Base-by-base conservation (phyloP, 805 yeast species). In the Metschnikowia cubensis region DNA sequence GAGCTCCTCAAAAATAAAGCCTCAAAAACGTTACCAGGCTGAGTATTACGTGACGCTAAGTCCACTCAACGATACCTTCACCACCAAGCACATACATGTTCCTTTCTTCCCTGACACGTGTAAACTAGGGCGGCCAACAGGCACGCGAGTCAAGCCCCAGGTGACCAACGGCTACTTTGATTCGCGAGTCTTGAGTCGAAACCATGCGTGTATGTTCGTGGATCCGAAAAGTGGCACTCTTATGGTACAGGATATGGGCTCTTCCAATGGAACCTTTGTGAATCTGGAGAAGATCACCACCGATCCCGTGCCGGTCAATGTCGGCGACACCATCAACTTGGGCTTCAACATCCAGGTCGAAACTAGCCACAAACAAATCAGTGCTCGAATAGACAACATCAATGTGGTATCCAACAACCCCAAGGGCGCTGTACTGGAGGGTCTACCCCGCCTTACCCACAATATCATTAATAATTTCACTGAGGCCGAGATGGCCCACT, bases 191-290 rank as follows among this genome's bases (percentile, higher is more conserved):
- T 77, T 94, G 42, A 85, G 95, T 17, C 75, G 99, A 56, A 94
- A 88, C 62, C 99, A 94, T 69, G 99, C 99, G 0, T 92, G 88
- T 60, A 70, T 94, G 54, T 88, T 81, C 72, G 81, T 90, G 35
- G 94, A 88, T 57, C 74, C 81, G 15, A 66, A 66, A 22, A 68
- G 72, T 4, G 90, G 91, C 4, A 78, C 77, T 51, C 76, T 95
- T 18, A 89, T 77, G 75, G 77, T 94, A 22, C 82, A 84, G 57
- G 99, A 94, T 69, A 77, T 90, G 61, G 89, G 90, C 50, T 86
- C 96, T 2, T 87, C 96, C 21, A 94, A 94, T 67, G 99, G 99
- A 8, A 92, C 99, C 0, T 95, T 86, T 65, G 81, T 94, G 44
- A 94, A 94, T 65, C 88, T 84, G 33, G 74, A 70, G 38, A 83